phyloP scores from a whole-genome alignment of 2,329 filamentous ascomycete species.

The Cercospora berteroae region DNA sequence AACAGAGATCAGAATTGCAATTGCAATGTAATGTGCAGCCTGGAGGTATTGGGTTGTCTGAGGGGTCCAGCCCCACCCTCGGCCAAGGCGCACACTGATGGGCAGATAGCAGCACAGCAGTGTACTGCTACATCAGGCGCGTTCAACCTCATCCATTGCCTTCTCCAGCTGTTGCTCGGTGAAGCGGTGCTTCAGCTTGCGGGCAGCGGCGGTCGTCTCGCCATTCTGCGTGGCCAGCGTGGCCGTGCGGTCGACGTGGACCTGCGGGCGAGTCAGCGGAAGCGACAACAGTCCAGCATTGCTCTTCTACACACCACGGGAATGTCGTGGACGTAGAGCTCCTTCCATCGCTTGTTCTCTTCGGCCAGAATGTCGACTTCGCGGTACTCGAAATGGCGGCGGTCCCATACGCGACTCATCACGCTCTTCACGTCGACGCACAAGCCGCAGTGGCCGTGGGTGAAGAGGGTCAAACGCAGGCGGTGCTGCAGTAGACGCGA shows the following conservation, averaged over 20 bases:
- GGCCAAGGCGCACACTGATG: not conserved
- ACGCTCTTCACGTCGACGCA: constrained; percentile 67
- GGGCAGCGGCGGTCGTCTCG: constrained; percentile 56
- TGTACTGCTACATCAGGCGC: constrained; percentile 14
- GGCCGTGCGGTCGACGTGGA: constrained; percentile 61
- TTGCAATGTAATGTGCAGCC: not conserved
- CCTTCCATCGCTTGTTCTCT: constrained; percentile 64
- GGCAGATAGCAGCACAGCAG: not conserved
- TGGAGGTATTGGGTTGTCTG: not conserved
- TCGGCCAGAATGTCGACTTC: constrained; percentile 69
- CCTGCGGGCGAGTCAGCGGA: constrained; percentile 36
- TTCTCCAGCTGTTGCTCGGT: constrained; percentile 63
- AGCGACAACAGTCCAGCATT: not conserved
- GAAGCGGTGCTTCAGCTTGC: constrained; percentile 78
- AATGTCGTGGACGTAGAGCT: constrained; percentile 77
- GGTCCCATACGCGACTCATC: constrained; percentile 66
- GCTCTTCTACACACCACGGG: constrained; percentile 60
- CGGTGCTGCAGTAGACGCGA: constrained; percentile 21
- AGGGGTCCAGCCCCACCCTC: not conserved
- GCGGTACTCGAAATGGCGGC: constrained; percentile 64
- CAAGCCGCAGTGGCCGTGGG: constrained; percentile 67
- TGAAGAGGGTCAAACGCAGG: constrained; percentile 65
- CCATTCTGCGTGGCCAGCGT: constrained; percentile 52
- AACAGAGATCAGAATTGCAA: not conserved
- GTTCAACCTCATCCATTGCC: constrained; percentile 62